phyloP scores from a whole-genome alignment of 2,329 filamentous ascomycete species.

The Zasmidium cellare region DNA sequence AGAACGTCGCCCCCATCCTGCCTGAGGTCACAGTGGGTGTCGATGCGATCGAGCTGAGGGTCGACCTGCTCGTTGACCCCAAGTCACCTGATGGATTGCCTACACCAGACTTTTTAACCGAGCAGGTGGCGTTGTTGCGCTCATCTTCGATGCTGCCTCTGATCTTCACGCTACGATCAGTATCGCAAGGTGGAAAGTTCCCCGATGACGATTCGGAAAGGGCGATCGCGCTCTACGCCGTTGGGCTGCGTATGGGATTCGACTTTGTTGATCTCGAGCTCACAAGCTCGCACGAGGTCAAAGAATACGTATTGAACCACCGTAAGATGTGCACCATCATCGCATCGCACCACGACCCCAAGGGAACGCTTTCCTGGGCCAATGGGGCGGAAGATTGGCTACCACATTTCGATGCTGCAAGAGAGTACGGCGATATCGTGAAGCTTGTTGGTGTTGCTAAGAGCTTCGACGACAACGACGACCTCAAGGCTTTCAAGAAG shows the following conservation, averaged over 20 bases:
- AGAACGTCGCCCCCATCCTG: constrained; percentile 63
- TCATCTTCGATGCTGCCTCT: constrained; percentile 72
- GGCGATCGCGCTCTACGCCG: constrained; percentile 71
- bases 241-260: constrained; percentile 78
- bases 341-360: constrained; percentile 90
- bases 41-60: constrained; percentile 91
- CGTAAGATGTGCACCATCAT: constrained; percentile 80
- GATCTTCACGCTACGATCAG: constrained; percentile 88
- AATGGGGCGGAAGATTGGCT: constrained; percentile 74
- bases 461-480: constrained; percentile 80
- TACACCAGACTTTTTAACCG: constrained; percentile 72
- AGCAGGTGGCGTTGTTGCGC: constrained; percentile 78
- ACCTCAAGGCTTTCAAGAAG: constrained; percentile 76
- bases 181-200: constrained; percentile 83
- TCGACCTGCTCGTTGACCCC: constrained; percentile 81
- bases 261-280: constrained; percentile 96
- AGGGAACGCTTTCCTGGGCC: constrained; percentile 77
- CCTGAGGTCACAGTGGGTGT: constrained; percentile 76
- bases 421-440: constrained; percentile 89
- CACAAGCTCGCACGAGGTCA: constrained; percentile 74
- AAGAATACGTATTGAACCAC: constrained; percentile 53
- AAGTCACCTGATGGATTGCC: constrained; percentile 58
- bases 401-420: constrained; percentile 80
- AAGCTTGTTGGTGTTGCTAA: constrained; percentile 86
- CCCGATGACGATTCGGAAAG: constrained; percentile 67